Conservation (phyloP, 768 basidiomycete genomes). For the Podaxis rugospora region DNA sequence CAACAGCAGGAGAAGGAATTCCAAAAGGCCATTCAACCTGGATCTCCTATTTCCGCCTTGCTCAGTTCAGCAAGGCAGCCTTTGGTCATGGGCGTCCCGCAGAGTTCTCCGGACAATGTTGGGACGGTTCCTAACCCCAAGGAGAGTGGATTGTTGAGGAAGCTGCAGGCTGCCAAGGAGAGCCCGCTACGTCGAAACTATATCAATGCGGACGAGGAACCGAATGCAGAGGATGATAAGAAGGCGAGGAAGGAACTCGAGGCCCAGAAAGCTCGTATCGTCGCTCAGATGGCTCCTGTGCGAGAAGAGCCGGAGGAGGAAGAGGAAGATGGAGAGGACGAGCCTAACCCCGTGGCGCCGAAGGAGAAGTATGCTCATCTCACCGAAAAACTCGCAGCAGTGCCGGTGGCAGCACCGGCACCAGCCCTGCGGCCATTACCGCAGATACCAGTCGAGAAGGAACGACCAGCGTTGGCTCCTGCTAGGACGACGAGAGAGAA, state of each 20-base stretch:
- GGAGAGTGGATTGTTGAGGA: slow-evolving; percentile 44
- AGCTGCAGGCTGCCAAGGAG: slow-evolving; percentile 53
- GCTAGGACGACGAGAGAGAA: slow-evolving; percentile 14
- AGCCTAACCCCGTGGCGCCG: slow-evolving; percentile 22
- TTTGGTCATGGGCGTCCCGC: slow-evolving; percentile 57
- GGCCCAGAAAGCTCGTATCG: slow-evolving; percentile 88
- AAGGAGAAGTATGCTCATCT: slow-evolving; percentile 20
- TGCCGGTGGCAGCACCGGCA: background rate
- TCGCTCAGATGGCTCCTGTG: slow-evolving; percentile 85
- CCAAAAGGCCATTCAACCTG: slow-evolving; percentile 92
- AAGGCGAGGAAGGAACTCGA: slow-evolving; percentile 69
- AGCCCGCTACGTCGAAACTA: slow-evolving; percentile 47
- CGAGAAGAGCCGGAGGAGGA: slow-evolving; percentile 39
- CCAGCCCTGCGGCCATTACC: slow-evolving; percentile 1
- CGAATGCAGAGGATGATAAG: slow-evolving; percentile 33
- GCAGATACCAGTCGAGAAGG: slow-evolving; percentile 4
- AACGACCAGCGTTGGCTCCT: background rate
- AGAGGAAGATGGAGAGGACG: slow-evolving; percentile 24
- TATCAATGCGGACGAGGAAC: slow-evolving; percentile 20
- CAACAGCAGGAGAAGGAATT: slow-evolving; percentile 94
- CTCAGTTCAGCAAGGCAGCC: slow-evolving; percentile 88
- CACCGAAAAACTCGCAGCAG: slow-evolving; percentile 1
- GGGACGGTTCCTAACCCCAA: slow-evolving; percentile 17
- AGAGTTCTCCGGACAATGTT: slow-evolving; percentile 14
- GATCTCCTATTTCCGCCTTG: slow-evolving; percentile 88